Conservation (phyloP, 129 eudicot genomes). For the Saposhnikovia divaricata region DNA sequence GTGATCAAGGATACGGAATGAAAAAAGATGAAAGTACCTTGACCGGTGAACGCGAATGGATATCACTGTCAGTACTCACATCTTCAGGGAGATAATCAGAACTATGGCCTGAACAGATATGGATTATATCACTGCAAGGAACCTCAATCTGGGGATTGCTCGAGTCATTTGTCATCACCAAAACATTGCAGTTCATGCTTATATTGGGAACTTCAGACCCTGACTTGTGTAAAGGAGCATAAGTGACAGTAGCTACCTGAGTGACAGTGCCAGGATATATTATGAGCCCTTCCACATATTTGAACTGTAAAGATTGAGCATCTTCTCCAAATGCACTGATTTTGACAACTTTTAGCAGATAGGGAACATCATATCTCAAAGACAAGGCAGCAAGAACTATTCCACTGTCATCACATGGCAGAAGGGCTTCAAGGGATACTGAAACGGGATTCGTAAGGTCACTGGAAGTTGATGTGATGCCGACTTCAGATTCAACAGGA, state of each 20-base stretch:
- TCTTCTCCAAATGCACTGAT: slow-evolving; percentile 40
- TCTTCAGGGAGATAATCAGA: slow-evolving; percentile 17
- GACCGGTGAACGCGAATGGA: slow-evolving; percentile 15
- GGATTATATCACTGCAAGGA: slow-evolving; percentile 43
- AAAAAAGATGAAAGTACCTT: slow-evolving; percentile 43
- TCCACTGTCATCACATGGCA: slow-evolving; percentile 44
- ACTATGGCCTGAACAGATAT: slow-evolving; percentile 28
- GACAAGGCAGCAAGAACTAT: slow-evolving; percentile 36
- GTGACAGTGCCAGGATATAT: slow-evolving; percentile 65
- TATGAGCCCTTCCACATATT: slow-evolving; percentile 58
- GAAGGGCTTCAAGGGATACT: slow-evolving; percentile 37
- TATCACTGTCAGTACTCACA: slow-evolving; percentile 21
- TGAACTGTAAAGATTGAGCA: slow-evolving; percentile 31
- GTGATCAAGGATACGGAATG: not conserved
- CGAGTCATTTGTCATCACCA: slow-evolving; percentile 53
- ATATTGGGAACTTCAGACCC: slow-evolving; percentile 14
- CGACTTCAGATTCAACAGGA: slow-evolving; percentile 53
- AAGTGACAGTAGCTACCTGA: slow-evolving; percentile 51
- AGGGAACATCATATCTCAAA: slow-evolving; percentile 43
- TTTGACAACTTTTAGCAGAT: slow-evolving; percentile 41
- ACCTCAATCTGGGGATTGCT: slow-evolving; percentile 37
- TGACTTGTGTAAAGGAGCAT: slow-evolving; percentile 17
- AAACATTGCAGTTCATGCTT: slow-evolving; percentile 42
- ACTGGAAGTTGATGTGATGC: slow-evolving; percentile 17
- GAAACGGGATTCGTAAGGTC: slow-evolving; percentile 24